A percentile compares a stretch with the other conserved stretches of the same genome.
Evolutionary conservation across 2,329 filamentous ascomycete species (phyloP).

Genomic region (Pseudogymnoascus sp.): DNA sequence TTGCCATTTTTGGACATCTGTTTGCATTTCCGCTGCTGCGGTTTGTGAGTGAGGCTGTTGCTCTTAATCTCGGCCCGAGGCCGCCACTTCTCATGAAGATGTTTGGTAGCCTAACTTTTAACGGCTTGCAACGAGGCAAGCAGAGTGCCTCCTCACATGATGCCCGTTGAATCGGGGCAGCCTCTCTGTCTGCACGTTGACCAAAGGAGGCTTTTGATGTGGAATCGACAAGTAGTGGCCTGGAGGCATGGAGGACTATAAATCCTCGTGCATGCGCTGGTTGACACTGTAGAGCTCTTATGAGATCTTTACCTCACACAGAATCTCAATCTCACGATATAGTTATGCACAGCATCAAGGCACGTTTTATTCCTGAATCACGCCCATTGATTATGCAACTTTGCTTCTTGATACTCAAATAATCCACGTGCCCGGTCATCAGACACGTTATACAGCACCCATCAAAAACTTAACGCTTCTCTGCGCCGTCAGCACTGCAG

Average conservation of each 20-base stretch:
- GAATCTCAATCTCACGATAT: neutral
- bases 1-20: neutral
- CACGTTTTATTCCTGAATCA: neutral
- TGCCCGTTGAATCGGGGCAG: neutral
- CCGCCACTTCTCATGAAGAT: neutral
- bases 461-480: neutral
- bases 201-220: neutral
- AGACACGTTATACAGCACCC: neutral
- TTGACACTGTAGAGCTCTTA: neutral
- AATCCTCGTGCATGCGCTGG: neutral
- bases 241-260: neutral
- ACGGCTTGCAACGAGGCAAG: neutral
- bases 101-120: conserved; percentile 3
- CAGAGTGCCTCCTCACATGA: neutral
- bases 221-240: neutral
- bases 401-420: neutral
- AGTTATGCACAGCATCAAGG: neutral
- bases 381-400: neutral
- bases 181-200: neutral
- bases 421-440: neutral
- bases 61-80: neutral
- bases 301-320: neutral
- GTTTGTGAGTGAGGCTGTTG: neutral
- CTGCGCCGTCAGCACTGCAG: neutral
- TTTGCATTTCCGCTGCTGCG: neutral